phyloP scores from a whole-genome alignment of 2,329 filamentous ascomycete genomes.

The Alternaria angustiovoidea region DNA sequence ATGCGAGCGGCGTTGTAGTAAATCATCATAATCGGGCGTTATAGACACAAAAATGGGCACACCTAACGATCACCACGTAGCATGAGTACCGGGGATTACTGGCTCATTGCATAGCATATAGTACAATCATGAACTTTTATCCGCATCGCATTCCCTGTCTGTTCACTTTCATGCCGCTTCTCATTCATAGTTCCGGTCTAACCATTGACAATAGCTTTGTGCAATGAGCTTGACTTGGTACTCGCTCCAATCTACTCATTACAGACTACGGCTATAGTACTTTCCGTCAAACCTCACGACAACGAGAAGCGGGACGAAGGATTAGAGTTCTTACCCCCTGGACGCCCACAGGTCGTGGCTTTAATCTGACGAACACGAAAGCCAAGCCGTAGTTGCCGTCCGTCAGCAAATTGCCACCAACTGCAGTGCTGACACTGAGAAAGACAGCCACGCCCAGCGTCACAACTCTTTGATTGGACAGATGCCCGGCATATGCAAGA shows the following conservation, averaged over 20 bases:
- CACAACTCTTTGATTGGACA: not conserved
- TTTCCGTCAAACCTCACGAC: not conserved
- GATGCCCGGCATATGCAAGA: not conserved
- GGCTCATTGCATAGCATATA: conserved; percentile 13
- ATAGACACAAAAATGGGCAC: conserved; percentile 16
- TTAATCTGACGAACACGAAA: not conserved
- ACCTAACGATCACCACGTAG: conserved; percentile 15
- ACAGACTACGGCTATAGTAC: not conserved
- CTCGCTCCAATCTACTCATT: not conserved
- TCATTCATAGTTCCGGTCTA: not conserved
- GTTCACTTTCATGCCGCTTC: not conserved
- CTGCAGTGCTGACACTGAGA: not conserved
- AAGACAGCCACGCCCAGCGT: not conserved
- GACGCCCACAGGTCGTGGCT: not conserved
- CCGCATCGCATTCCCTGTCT: not conserved
- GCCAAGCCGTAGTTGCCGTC: not conserved
- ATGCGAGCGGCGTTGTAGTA: conserved; percentile 16
- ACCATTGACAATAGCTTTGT: not conserved
- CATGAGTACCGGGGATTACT: conserved; percentile 1
- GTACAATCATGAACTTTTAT: conserved; percentile 10
- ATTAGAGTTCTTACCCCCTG: conserved; percentile 4
- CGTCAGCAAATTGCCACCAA: not conserved
- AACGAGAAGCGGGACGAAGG: not conserved
- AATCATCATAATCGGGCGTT: conserved; percentile 18
- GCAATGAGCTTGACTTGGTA: not conserved